A percentile compares a stretch with the other conserved stretches of the same genome.
These are phyloP conservation scores for Amphicarpaea edgeworthii DNA, from an alignment of 306 rosid species.

Conservation along the genomic window DNA sequence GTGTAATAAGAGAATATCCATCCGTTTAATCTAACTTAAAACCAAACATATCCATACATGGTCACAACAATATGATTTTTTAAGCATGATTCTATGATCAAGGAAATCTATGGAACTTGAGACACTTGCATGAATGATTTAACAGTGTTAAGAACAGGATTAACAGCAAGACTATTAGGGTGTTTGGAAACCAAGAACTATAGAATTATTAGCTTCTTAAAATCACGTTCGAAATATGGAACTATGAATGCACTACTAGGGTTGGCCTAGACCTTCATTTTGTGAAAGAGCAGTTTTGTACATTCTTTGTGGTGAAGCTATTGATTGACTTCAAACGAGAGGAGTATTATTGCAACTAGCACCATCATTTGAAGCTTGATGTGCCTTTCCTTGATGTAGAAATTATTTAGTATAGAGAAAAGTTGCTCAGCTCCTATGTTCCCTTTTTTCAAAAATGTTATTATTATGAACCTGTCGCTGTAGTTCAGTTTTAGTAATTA, in stretches of 20 bases:
- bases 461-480: neutral
- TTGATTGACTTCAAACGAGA: constrained; percentile 44
- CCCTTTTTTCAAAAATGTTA: neutral
- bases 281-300: constrained; percentile 33
- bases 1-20: too few species aligned
- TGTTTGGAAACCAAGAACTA: too few species aligned
- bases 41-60: too few species aligned
- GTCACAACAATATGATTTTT: neutral
- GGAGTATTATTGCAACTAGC: constrained; percentile 44
- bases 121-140: neutral
- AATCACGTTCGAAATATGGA: neutral
- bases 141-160: constrained; percentile 29
- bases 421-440: constrained; percentile 32
- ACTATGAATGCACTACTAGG: constrained; percentile 33
- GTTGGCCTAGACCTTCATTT: constrained; percentile 30
- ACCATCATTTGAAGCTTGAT: constrained; percentile 48
- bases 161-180: neutral
- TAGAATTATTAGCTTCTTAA: too few species aligned
- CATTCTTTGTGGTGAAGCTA: constrained; percentile 36
- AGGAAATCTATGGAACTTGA: neutral
- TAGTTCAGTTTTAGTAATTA: neutral
- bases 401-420: constrained; percentile 38
- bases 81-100: constrained; percentile 7
- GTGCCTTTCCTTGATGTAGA: constrained; percentile 38
- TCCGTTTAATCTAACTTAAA: too few species aligned